Evolutionary conservation across 345 rosid genomes (phyloP).

Genomic region (Litchi chinensis): DNA sequence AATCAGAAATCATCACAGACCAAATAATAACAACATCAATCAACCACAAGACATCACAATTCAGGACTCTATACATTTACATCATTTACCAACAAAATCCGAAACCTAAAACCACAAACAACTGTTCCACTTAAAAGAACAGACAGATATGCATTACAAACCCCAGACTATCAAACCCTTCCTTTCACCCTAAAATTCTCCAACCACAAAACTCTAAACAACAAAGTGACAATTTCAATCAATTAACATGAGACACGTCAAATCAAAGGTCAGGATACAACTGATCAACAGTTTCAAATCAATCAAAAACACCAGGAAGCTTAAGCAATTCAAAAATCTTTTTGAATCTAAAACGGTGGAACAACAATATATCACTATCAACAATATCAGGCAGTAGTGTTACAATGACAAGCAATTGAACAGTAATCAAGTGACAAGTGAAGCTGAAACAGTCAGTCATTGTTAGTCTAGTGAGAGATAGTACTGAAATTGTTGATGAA

Average conservation of each 20-base stretch:
- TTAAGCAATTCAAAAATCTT: too few species aligned
- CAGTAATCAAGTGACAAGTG: not conserved
- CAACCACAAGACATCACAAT: not conserved
- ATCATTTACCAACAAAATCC: not conserved
- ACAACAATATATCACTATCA: too few species aligned
- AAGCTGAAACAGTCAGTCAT: not conserved
- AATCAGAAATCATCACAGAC: not conserved
- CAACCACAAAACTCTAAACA: not conserved
- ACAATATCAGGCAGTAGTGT: too few species aligned
- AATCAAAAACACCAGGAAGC: too few species aligned
- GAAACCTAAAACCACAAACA: not conserved
- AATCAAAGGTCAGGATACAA: not conserved
- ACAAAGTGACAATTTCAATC: not conserved
- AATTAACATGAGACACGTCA: not conserved
- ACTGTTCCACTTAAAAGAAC: not conserved
- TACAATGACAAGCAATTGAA: not conserved
- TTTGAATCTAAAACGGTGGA: too few species aligned
- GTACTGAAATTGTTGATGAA: not conserved
- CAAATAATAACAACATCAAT: not conserved
- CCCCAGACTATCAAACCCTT: not conserved
- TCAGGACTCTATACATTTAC: not conserved
- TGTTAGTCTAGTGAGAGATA: not conserved
- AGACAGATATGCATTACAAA: not conserved
- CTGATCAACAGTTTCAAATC: not conserved
- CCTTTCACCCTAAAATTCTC: not conserved